Conservation (phyloP, 2,329 filamentous ascomycete species). For the Myriosclerotinia scirpicola region DNA sequence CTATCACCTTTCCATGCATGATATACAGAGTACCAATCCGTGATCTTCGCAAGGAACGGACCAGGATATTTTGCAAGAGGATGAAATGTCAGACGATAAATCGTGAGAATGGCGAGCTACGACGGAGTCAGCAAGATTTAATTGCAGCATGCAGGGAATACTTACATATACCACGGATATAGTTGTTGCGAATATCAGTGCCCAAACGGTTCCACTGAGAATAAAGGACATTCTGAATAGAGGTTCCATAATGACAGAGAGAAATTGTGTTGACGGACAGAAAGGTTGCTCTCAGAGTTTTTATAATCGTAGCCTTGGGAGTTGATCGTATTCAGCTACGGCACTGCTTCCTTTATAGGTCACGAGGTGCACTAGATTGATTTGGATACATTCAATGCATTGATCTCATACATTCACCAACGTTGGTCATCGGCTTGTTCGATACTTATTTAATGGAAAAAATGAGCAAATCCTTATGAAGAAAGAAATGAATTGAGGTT, state of each 20-base stretch:
- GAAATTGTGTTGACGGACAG: background rate
- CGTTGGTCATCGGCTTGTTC: background rate
- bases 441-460: background rate
- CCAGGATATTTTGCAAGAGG: constrained; percentile 43
- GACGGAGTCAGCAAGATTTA: background rate
- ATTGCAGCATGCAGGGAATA: constrained; percentile 10
- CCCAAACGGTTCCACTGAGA: background rate
- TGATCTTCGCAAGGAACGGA: constrained; percentile 42
- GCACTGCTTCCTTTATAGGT: constrained; percentile 1
- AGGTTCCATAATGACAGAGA: background rate
- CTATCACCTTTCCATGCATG: constrained; percentile 43
- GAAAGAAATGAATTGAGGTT: background rate
- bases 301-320: background rate
- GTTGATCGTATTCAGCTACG: background rate
- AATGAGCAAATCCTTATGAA: background rate
- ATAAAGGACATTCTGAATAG: background rate
- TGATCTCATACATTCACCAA: constrained; percentile 9
- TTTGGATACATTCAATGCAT: background rate
- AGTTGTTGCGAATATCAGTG: background rate
- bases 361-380: background rate
- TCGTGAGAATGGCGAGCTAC: constrained; percentile 43
- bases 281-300: background rate
- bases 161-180: constrained; percentile 19
- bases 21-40: constrained; percentile 39
- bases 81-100: constrained; percentile 38